Percentiles rank a stretch among this genome's conserved stretches.
These are phyloP conservation scores for Desmodesmus armatus DNA, from an alignment of 139 green algal genomes.

Conservation along the genomic window DNA sequence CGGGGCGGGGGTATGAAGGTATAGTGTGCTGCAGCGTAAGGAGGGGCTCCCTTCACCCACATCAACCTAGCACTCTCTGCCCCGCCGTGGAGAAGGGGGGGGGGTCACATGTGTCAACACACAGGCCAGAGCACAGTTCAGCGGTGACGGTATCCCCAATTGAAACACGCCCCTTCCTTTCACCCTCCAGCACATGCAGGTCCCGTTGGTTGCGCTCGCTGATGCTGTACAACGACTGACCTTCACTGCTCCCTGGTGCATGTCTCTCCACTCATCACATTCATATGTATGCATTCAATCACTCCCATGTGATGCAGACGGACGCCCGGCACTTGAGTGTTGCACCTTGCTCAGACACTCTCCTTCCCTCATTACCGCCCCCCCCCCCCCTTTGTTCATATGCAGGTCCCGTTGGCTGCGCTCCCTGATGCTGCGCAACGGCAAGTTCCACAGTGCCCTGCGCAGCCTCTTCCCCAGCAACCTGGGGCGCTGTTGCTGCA, in stretches of 20 bases:
- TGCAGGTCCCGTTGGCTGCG: slow-evolving; percentile 65
- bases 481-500: slow-evolving; percentile 57
- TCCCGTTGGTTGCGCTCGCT: slow-evolving; percentile 53
- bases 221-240: not conserved
- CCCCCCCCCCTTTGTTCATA: not conserved
- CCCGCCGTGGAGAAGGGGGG: too few relatives aligned
- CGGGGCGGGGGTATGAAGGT: too few relatives aligned
- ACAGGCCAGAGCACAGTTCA: too few relatives aligned
- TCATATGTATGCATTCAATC: not conserved
- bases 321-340: not conserved
- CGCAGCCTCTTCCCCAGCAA: slow-evolving; percentile 37
- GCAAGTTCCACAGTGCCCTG: slow-evolving; percentile 53
- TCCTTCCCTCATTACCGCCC: too few relatives aligned
- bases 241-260: not conserved
- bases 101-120: too few relatives aligned
- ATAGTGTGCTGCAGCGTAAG: too few relatives aligned
- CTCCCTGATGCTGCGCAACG: slow-evolving; percentile 54
- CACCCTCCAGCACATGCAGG: slow-evolving; percentile 5
- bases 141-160: too few relatives aligned
- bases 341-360: too few relatives aligned
- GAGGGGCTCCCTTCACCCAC: too few relatives aligned
- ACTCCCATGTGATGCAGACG: not conserved
- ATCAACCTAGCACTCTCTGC: too few relatives aligned
- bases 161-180: too few relatives aligned
- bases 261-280: not conserved